Evolutionary conservation across 2,329 filamentous ascomycete genomes (phyloP).

Genomic region (Plenodomus biglobosus): DNA sequence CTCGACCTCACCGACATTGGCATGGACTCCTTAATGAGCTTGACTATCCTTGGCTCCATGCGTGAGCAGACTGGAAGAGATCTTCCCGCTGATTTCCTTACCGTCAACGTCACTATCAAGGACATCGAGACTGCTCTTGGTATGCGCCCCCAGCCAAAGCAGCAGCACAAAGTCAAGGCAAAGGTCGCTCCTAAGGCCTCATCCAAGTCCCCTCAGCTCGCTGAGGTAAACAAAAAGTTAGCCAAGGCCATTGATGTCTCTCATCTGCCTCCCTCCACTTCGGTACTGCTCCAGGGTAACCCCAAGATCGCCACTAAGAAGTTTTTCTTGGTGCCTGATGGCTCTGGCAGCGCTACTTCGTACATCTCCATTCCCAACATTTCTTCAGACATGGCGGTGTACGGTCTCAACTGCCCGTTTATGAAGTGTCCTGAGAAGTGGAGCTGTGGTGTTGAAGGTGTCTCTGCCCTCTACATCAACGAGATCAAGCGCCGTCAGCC

Average conservation of each 20-base stretch:
- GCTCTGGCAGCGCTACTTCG: constrained; percentile 64
- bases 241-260: constrained; percentile 45
- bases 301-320: constrained; percentile 59
- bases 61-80: constrained; percentile 55
- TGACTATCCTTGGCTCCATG: constrained; percentile 55
- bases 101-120: constrained; percentile 63
- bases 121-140: constrained; percentile 67
- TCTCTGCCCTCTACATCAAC: constrained; percentile 64
- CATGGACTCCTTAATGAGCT: constrained; percentile 57
- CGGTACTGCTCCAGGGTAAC: constrained; percentile 61
- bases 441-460: constrained; percentile 65
- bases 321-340: constrained; percentile 56
- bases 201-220: constrained; percentile 43
- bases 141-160: constrained; percentile 50
- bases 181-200: constrained; percentile 22
- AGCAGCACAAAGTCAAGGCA: constrained; percentile 34
- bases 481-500: constrained; percentile 74
- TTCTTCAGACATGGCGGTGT: constrained; percentile 53
- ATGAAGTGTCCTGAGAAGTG: constrained; percentile 69
- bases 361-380: constrained; percentile 64
- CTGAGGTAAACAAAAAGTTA: constrained; percentile 54
- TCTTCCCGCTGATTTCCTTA: constrained; percentile 58
- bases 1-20: constrained; percentile 64
- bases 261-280: constrained; percentile 52
- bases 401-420: constrained; percentile 68